Conservation (phyloP, 495 filamentous ascomycete genomes). For the Amorphotheca resinae region DNA sequence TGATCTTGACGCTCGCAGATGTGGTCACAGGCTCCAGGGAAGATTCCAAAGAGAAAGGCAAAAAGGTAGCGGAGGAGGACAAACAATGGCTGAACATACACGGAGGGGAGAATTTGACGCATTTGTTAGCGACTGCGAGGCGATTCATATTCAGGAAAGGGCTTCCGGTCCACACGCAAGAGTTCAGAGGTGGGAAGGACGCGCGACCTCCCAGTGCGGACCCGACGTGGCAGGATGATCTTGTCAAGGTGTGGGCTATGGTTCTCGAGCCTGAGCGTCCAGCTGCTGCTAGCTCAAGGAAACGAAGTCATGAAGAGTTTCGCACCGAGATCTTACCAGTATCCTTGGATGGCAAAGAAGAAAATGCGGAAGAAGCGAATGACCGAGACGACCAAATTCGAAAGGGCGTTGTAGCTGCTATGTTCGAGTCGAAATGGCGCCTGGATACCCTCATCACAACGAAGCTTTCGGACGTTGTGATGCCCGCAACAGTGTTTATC, state of each 20-base stretch:
- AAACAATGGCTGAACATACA: conserved; percentile 49
- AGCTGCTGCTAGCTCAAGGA: conserved; percentile 29
- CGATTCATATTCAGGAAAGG: conserved; percentile 80
- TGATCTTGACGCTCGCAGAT: conserved; percentile 75
- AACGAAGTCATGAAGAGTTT: conserved; percentile 51
- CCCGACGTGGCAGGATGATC: conserved; percentile 62
- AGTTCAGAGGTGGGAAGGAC: conserved; percentile 31
- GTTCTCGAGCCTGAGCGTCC: conserved; percentile 31
- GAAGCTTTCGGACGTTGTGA: conserved; percentile 48
- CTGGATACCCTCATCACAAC: conserved; percentile 55
- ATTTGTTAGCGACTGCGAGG: conserved; percentile 69
- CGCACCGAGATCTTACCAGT: conserved; percentile 17
- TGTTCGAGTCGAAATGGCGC: conserved; percentile 73
- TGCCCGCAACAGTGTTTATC: conserved; percentile 58
- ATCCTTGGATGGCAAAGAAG: conserved; percentile 2
- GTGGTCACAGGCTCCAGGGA: conserved; percentile 24
- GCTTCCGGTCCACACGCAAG: conserved; percentile 53
- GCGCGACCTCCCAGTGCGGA: conserved; percentile 13
- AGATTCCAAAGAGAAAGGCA: conserved; percentile 14
- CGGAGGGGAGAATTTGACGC: conserved; percentile 62
- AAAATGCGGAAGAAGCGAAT: conserved; percentile 17
- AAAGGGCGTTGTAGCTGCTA: conserved; percentile 51
- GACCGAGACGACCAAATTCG: conserved; percentile 36
- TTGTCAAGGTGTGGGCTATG: conserved; percentile 75
- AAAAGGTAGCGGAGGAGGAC: conserved; percentile 22